phyloP scores from a whole-genome alignment of 1,284 basidiomycete species.

The Austroboletus olivaceoglutinosus region DNA sequence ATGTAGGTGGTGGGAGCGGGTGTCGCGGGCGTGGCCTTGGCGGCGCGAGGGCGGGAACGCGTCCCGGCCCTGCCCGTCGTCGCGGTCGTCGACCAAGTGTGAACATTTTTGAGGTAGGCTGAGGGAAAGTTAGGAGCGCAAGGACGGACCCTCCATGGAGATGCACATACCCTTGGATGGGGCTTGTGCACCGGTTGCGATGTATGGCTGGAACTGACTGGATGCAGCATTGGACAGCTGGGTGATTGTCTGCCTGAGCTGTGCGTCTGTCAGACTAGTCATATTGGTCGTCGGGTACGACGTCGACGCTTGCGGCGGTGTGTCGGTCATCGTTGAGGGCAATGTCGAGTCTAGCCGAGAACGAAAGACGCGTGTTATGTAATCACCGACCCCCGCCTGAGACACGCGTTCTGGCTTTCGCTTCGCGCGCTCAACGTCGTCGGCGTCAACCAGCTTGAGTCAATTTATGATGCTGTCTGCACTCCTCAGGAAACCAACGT shows the following conservation, averaged over 20 bases:
- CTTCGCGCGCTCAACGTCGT: not conserved
- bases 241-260: conserved; percentile 56
- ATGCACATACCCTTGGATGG: conserved; percentile 41
- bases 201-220: conserved; percentile 41
- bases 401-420: too few relatives aligned
- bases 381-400: conserved; percentile 9
- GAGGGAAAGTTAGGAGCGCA: conserved; percentile 5
- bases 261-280: conserved; percentile 50
- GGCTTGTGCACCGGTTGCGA: conserved; percentile 42
- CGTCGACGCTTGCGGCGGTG: conserved; percentile 26
- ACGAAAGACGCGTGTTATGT: conserved; percentile 28
- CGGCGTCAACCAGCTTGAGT: not conserved
- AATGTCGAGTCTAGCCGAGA: not conserved
- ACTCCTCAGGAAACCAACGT: conserved; percentile 12
- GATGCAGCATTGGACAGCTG: conserved; percentile 46
- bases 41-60: conserved; percentile 34
- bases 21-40: conserved; percentile 33
- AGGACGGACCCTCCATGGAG: not conserved
- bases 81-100: conserved; percentile 53
- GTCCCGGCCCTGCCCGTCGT: conserved; percentile 24
- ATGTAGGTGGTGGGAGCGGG: conserved; percentile 33
- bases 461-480: conserved; percentile 16
- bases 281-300: conserved; percentile 37
- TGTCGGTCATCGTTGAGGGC: conserved; percentile 27
- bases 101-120: conserved; percentile 65